These are phyloP conservation scores for Epichloe bromicola DNA, from an alignment of 2,329 filamentous ascomycete genomes.

Conservation along the genomic window DNA sequence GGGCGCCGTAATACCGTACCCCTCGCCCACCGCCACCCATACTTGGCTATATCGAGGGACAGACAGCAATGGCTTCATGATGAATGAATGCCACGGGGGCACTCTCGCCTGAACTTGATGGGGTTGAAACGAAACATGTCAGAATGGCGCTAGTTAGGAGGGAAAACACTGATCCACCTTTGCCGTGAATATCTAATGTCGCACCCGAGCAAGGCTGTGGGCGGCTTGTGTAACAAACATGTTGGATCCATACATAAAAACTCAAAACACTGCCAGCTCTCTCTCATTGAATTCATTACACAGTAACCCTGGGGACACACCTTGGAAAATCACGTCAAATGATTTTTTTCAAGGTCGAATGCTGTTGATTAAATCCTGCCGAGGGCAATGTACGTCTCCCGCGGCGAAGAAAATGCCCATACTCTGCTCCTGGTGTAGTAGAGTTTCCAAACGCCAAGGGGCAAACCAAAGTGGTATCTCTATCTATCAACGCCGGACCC, in stretches of 20 bases:
- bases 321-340: background rate
- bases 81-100: background rate
- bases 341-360: background rate
- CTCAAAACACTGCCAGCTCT: too few relatives aligned
- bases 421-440: conserved; percentile 1
- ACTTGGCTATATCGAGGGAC: background rate
- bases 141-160: too few relatives aligned
- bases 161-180: too few relatives aligned
- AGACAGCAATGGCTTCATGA: background rate
- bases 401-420: background rate
- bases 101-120: background rate
- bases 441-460: background rate
- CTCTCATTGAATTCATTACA: background rate
- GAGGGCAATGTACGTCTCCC: background rate
- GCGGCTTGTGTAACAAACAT: too few relatives aligned
- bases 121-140: too few relatives aligned
- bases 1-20: background rate
- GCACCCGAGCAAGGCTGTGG: too few relatives aligned
- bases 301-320: background rate
- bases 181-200: too few relatives aligned
- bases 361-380: conserved; percentile 1
- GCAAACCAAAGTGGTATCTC: conserved; percentile 10
- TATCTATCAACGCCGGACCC: conserved; percentile 12
- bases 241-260: too few relatives aligned
- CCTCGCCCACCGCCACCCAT: background rate